A percentile compares a stretch with the other conserved stretches of the same genome.
These are phyloP conservation scores for Rhizophagus clarus DNA, from an alignment of 192 early-diverging fungal species.

Conservation along the genomic window DNA sequence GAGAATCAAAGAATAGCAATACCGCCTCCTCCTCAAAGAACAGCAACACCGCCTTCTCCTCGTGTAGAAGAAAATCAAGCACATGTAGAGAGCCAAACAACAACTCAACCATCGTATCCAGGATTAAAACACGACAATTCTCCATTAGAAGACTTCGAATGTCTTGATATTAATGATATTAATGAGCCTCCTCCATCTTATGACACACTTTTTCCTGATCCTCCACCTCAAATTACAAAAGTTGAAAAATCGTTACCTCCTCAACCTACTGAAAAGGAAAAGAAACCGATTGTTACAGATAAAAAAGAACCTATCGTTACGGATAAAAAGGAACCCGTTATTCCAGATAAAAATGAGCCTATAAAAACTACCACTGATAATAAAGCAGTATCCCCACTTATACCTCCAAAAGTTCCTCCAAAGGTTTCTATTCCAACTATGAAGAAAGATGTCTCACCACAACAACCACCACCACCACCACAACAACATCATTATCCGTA, in stretches of 20 bases:
- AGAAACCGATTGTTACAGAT: background rate
- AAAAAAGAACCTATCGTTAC: background rate
- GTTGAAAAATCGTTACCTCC: background rate
- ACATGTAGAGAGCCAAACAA: too few relatives aligned
- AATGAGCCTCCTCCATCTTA: background rate
- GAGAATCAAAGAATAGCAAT: too few relatives aligned
- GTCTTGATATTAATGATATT: background rate
- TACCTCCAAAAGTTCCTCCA: background rate
- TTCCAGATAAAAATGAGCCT: background rate
- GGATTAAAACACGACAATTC: background rate
- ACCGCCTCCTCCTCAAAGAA: too few relatives aligned
- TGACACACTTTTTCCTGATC: background rate
- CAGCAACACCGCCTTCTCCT: too few relatives aligned
- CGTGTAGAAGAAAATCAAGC: too few relatives aligned
- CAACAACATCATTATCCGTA: background rate
- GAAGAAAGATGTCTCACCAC: background rate
- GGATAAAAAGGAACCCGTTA: background rate
- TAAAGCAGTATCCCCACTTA: too few relatives aligned
- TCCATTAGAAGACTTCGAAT: background rate
- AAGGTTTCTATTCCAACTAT: background rate
- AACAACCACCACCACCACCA: background rate
- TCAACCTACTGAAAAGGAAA: background rate
- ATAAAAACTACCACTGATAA: background rate
- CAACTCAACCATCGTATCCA: background rate
- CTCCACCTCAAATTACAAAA: background rate